Evolutionary conservation across 2,329 filamentous ascomycete genomes (phyloP).

Genomic region (Fusarium sp.): DNA sequence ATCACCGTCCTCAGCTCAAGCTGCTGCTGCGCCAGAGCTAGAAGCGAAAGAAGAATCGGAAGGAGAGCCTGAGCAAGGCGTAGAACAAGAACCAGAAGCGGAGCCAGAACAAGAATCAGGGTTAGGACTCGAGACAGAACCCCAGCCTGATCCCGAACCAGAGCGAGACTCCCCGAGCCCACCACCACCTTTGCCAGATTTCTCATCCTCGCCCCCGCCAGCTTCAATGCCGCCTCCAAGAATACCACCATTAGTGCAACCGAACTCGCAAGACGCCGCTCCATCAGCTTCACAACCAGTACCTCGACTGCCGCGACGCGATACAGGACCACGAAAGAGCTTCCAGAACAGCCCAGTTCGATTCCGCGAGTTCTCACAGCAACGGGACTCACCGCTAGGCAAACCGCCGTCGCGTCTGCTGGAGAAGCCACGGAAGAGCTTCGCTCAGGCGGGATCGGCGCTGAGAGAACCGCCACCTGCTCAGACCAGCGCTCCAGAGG

Average conservation of each 20-base stretch:
- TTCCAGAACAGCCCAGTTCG: slow-evolving; percentile 69
- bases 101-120: background rate
- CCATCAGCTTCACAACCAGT: slow-evolving; percentile 26
- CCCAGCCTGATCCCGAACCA: background rate
- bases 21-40: background rate
- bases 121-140: background rate
- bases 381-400: slow-evolving; percentile 62
- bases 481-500: background rate
- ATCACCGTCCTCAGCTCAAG: background rate
- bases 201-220: slow-evolving; percentile 15
- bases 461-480: background rate
- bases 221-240: slow-evolving; percentile 32
- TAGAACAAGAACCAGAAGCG: background rate
- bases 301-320: slow-evolving; percentile 49
- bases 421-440: slow-evolving; percentile 25
- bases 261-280: background rate
- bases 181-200: background rate
- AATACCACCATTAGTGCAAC: slow-evolving; percentile 14
- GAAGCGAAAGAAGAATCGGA: background rate
- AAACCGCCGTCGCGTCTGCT: slow-evolving; percentile 50
- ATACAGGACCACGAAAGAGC: slow-evolving; percentile 65
- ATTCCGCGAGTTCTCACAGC: slow-evolving; percentile 50
- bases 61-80: background rate
- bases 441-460: background rate
- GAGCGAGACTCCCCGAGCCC: background rate